Conservation (phyloP, 306 rosid genomes). For the Rosa chinensis region DNA sequence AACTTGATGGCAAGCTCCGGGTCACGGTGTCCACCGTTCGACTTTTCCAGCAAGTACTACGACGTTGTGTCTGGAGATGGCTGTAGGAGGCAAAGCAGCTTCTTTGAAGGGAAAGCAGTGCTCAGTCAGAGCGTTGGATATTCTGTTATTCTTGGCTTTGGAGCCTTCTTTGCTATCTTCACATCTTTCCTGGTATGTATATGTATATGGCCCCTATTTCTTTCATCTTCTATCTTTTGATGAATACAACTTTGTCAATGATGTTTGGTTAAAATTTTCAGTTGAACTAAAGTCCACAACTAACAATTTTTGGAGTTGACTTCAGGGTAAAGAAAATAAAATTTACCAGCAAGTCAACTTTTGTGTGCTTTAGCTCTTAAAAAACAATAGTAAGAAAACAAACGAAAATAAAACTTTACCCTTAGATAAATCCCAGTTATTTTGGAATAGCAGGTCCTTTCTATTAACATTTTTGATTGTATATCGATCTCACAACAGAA, state of each 20-base stretch:
- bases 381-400: background rate
- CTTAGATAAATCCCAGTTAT: background rate
- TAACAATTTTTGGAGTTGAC: background rate
- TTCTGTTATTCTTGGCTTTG: constrained; percentile 85
- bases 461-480: background rate
- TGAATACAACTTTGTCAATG: background rate
- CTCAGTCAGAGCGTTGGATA: constrained; percentile 84
- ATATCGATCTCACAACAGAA: background rate
- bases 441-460: background rate
- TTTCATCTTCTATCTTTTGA: background rate
- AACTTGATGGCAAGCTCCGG: constrained; percentile 40
- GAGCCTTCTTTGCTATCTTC: constrained; percentile 89
- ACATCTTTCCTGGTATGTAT: constrained; percentile 75
- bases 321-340: background rate
- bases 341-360: background rate
- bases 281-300: background rate
- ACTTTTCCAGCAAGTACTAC: constrained; percentile 65
- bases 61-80: constrained; percentile 43
- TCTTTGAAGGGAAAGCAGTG: constrained; percentile 79
- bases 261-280: background rate
- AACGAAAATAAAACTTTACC: background rate
- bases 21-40: constrained; percentile 69
- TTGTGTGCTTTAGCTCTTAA: background rate
- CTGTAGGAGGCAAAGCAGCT: constrained; percentile 80
- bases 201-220: background rate